Conservation (phyloP, 2,329 filamentous ascomycete genomes). For the Hypoxylon rubiginosum region DNA sequence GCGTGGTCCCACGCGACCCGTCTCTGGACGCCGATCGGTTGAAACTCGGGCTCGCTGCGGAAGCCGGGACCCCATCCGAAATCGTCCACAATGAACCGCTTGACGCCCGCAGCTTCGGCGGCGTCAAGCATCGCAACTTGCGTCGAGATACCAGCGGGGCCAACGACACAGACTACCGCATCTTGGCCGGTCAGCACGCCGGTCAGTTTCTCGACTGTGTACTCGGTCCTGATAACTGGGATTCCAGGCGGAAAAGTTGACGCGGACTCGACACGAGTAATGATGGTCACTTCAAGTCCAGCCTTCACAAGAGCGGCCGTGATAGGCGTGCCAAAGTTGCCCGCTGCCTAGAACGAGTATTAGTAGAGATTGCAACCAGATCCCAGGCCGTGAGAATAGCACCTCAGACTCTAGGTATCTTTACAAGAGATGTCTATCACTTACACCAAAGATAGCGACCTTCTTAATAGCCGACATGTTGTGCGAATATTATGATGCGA, state of each 20-base stretch:
- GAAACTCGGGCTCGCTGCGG: conserved; percentile 46
- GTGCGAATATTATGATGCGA: not conserved
- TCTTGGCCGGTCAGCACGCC: conserved; percentile 47
- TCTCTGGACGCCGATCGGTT: conserved; percentile 37
- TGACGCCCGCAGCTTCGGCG: conserved; percentile 49
- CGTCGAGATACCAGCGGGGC: conserved; percentile 39
- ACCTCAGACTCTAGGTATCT: too few species aligned
- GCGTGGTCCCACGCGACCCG: conserved; percentile 45
- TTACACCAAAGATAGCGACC: conserved; percentile 48
- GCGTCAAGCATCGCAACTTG: conserved; percentile 49
- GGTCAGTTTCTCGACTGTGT: conserved; percentile 42
- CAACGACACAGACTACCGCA: conserved; percentile 47
- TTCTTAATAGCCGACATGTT: conserved; percentile 44
- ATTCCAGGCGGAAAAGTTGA: conserved; percentile 42
- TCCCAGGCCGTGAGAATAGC: not conserved
- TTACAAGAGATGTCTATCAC: conserved; percentile 11
- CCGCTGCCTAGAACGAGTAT: conserved; percentile 40
- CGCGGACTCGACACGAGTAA: conserved; percentile 43
- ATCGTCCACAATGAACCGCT: conserved; percentile 50
- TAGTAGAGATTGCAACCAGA: not conserved
- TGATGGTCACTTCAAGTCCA: conserved; percentile 45
- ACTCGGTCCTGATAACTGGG: conserved; percentile 40
- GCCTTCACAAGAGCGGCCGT: conserved; percentile 44
- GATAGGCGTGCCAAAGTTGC: conserved; percentile 50
- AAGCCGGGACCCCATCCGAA: conserved; percentile 50